Base-by-base conservation (phyloP, 2,329 filamentous ascomycete genomes). In the Mariannaea sp. region DNA sequence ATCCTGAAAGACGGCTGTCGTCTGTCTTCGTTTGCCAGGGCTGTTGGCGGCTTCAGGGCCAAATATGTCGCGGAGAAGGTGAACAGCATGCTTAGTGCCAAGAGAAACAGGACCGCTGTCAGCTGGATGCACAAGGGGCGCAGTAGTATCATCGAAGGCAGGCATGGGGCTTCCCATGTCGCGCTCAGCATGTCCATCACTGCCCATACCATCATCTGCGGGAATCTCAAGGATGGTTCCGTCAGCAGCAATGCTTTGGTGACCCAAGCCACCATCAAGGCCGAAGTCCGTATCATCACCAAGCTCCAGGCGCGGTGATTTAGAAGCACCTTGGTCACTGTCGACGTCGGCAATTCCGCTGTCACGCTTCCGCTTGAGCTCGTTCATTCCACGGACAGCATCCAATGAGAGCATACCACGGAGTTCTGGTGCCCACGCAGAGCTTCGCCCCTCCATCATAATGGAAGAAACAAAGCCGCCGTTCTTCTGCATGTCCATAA, bases 11-110 rank as follows among this genome's bases (percentile, higher is more conserved):
- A 95, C 80, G 3, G 96, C 91, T 10, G 84, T 84, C 19, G 80
- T 82, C 70, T 88, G 88, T 71, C 87, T 88, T 65, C 92, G 85
- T 73, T 89, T 87, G 51, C 86, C 84, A 3, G 87, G 81, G 59
- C 85, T 84, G 16, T 82, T 79, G 40, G 86, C 88, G 5, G 85
- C 86, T 26, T 90, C 85, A 14, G 83, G 72, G 19, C 92, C 91
- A 60, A 99, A 96, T 20, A 89, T 82, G 53, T 97, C 92, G 49
- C 94, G 88, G 7, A 99, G 84, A 47, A 97, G 84, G 72, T 99
- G 93, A 16, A 99, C 95, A 27, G 94, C 94, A 67, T 96, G 92
- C 73, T 95, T 94, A 9, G 94, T 99, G 55, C 91, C 92, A 14
- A 96, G 75, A 0, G 92, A 96, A 7, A 97, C 88, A 0, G 91